Conservation (phyloP, 768 basidiomycete species). For the Phanerochaete carnosa region DNA sequence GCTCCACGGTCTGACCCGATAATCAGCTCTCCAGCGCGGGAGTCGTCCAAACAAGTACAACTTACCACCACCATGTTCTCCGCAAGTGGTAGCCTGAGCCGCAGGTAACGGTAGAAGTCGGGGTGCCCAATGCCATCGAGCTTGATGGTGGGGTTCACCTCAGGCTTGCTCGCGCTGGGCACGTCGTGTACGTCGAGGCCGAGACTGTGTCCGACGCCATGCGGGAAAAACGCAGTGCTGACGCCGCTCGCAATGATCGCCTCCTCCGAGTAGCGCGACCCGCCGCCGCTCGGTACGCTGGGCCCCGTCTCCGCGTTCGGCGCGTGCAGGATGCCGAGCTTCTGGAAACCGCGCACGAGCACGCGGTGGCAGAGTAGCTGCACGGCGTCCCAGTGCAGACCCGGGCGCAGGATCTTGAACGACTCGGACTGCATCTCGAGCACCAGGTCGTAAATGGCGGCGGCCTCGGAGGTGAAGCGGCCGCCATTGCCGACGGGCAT, state of each 20-base stretch:
- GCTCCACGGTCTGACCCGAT: constrained; percentile 76
- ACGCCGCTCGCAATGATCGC: constrained; percentile 73
- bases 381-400: constrained; percentile 87
- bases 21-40: not conserved
- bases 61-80: constrained; percentile 84
- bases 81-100: constrained; percentile 71
- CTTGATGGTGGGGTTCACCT: constrained; percentile 48
- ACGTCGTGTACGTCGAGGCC: constrained; percentile 96
- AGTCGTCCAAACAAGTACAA: constrained; percentile 30
- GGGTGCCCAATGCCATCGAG: constrained; percentile 38
- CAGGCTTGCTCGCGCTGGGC: constrained; percentile 77
- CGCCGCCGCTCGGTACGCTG: constrained; percentile 28
- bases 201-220: constrained; percentile 87
- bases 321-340: constrained; percentile 79
- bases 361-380: constrained; percentile 82
- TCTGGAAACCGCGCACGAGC: constrained; percentile 78
- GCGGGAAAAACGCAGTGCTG: constrained; percentile 89
- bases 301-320: constrained; percentile 34
- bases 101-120: constrained; percentile 75
- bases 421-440: constrained; percentile 82
- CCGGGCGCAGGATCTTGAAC: constrained; percentile 48
- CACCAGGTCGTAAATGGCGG: constrained; percentile 83
- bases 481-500: constrained; percentile 95
- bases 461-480: constrained; percentile 77
- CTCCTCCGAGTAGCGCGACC: constrained; percentile 58